Conservation (phyloP, 306 rosid species). For the Prinsepia uniflora region DNA sequence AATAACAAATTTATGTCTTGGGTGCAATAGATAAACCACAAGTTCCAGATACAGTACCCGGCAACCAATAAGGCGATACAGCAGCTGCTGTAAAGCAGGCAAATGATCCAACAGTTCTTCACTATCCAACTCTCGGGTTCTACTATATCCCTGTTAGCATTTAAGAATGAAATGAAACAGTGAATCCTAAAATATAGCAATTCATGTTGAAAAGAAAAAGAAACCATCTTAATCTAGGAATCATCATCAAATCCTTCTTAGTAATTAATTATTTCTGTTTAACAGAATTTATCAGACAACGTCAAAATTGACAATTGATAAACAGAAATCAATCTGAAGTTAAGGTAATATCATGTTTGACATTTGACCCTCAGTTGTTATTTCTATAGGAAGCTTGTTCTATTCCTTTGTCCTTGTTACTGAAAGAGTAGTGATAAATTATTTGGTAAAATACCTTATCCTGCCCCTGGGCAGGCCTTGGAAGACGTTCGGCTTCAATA, state of each 20-base stretch:
- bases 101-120: conserved; percentile 92
- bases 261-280: background rate
- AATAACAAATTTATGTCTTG: background rate
- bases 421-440: background rate
- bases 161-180: conserved; percentile 9
- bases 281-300: background rate
- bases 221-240: background rate
- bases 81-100: conserved; percentile 92
- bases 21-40: background rate
- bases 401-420: background rate
- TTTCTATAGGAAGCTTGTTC: background rate
- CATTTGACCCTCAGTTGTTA: background rate
- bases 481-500: conserved; percentile 92
- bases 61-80: conserved; percentile 88
- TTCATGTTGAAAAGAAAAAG: background rate
- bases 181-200: background rate
- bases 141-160: conserved; percentile 77
- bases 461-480: conserved; percentile 81
- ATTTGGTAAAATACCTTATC: conserved; percentile 62
- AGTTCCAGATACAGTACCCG: conserved; percentile 45
- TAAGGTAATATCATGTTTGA: background rate
- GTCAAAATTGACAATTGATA: background rate
- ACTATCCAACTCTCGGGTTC: conserved; percentile 90
- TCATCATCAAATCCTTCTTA: background rate
- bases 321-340: background rate